Percentiles rank a stretch among this genome's conserved stretches.
These are phyloP conservation scores for Oryza glumipatula DNA, from an alignment of 176 grass and related monocot genomes.

Conservation along the genomic window DNA sequence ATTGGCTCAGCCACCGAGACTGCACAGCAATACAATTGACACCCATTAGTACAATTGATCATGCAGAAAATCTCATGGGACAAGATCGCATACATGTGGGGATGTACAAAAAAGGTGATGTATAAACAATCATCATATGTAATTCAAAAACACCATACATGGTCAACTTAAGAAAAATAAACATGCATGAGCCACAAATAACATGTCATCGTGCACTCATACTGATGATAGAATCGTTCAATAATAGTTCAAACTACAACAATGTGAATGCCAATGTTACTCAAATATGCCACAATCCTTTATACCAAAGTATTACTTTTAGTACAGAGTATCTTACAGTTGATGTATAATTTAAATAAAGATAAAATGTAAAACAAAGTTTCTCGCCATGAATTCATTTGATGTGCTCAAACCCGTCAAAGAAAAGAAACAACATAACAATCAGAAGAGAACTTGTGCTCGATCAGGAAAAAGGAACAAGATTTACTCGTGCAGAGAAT, in stretches of 20 bases:
- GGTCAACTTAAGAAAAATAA: constrained; percentile 20
- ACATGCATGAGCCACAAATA: constrained; percentile 5
- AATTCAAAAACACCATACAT: constrained; percentile 13
- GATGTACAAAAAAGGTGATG: constrained; percentile 15
- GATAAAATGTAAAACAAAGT: neutral
- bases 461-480: too few species aligned
- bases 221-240: neutral
- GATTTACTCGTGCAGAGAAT: neutral
- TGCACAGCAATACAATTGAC: constrained; percentile 31
- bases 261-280: neutral
- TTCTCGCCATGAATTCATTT: neutral
- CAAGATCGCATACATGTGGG: neutral
- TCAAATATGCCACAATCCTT: neutral
- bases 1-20: constrained; percentile 52
- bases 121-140: neutral
- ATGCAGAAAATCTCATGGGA: constrained; percentile 24
- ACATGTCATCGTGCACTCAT: neutral
- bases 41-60: constrained; percentile 15
- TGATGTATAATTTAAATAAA: neutral
- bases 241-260: neutral
- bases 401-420: neutral
- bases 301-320: neutral
- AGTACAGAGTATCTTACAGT: neutral
- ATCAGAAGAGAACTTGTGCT: neutral
- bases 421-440: constrained; percentile 10